Evolutionary conservation across 768 basidiomycete genomes (phyloP).

Genomic region (Russula vinacea): DNA sequence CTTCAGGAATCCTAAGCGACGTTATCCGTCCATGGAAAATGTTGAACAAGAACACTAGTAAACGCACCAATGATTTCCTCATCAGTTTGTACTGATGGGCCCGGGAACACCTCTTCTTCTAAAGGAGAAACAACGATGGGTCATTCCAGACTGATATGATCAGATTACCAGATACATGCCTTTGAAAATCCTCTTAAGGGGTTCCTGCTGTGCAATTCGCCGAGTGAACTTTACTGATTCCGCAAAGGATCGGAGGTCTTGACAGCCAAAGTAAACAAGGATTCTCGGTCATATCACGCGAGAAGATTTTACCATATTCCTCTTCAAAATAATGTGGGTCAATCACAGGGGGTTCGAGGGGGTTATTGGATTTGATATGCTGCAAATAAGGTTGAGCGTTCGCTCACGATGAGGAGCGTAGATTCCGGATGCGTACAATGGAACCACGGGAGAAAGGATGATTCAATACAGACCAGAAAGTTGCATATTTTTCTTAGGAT

Average conservation of each 20-base stretch:
- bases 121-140: neutral
- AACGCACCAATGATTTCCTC: constrained; percentile 20
- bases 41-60: neutral
- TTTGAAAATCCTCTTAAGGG: constrained; percentile 26
- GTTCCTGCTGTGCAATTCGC: constrained; percentile 26
- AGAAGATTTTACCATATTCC: constrained; percentile 21
- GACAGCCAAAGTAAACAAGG: neutral
- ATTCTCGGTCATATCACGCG: neutral
- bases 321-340: constrained; percentile 31
- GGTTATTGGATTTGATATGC: constrained; percentile 26
- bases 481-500: constrained; percentile 15
- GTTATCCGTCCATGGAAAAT: neutral
- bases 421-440: constrained; percentile 16
- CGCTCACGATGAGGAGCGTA: neutral
- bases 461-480: constrained; percentile 1
- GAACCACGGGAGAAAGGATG: constrained; percentile 26
- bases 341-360: constrained; percentile 19
- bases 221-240: constrained; percentile 31
- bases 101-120: constrained; percentile 23
- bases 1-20: constrained; percentile 9
- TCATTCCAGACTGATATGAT: neutral
- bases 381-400: neutral
- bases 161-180: constrained; percentile 1
- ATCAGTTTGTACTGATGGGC: constrained; percentile 23
- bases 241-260: constrained; percentile 23